These are phyloP conservation scores for Blumeria hordei DNA, from an alignment of 2,329 filamentous ascomycete species.

Conservation along the genomic window DNA sequence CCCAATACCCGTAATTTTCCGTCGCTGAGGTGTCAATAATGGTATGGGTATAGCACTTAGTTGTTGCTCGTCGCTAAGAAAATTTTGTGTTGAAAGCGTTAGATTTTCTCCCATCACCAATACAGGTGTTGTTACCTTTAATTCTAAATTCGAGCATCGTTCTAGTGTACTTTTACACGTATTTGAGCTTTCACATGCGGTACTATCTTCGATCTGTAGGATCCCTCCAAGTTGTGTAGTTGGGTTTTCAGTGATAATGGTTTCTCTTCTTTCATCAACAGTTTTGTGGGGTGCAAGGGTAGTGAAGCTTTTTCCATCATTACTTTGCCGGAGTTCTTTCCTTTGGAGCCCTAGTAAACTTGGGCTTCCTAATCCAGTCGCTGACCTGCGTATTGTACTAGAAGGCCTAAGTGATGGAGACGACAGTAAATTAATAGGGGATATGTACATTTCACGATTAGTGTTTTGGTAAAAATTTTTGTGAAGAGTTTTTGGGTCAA, in stretches of 20 bases:
- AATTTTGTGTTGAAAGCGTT: conserved; percentile 21
- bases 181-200: no score
- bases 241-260: conserved; percentile 17
- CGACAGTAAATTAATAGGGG: no score
- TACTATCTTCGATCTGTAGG: no score
- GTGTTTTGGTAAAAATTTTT: no score
- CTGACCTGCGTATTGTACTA: no score
- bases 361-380: conserved; percentile 25
- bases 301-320: conserved; percentile 18
- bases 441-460: no score
- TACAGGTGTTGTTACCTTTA: conserved; percentile 15
- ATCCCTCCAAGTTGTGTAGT: conserved; percentile 18
- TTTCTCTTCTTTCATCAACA: conserved; percentile 13
- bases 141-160: conserved; percentile 19
- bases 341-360: conserved; percentile 28
- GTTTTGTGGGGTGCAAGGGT: conserved; percentile 16
- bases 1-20: conserved; percentile 41
- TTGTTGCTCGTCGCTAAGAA: conserved; percentile 27
- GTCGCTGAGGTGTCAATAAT: conserved; percentile 33
- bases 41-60: conserved; percentile 37
- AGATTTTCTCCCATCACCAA: conserved; percentile 16
- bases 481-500: no score
- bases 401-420: no score
- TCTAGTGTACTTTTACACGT: conserved; percentile 15
- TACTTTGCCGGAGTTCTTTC: conserved; percentile 24